Evolutionary conservation across 2,329 filamentous ascomycete species (phyloP), one percentile per base, ranked within the genome.

Genomic region (Penicillium brasilianum): DNA sequence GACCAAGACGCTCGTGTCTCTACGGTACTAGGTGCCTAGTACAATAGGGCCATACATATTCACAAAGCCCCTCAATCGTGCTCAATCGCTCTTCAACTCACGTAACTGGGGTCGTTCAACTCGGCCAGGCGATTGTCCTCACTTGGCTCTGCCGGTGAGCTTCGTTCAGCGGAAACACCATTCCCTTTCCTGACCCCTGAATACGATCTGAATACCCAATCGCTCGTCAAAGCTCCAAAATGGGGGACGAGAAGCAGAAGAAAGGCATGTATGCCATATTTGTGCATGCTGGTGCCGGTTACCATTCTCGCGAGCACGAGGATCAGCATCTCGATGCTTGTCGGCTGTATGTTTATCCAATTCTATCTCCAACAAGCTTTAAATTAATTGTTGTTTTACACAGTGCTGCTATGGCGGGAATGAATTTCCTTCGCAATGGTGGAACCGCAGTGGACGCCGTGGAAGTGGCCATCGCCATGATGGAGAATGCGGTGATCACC

Each of bases 401-500:
- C 28, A 96, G 92, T 77, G 93, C 95, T 65, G 91, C 91, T n/a
- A 88, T 87, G 67, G 83, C 90, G 70, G 93, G 87, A 36, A 97
- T 98, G 91, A 84, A 84, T 54, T 84, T 96, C 62, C 81, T 99
- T 61, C 90, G 86, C 70, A 86, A 85, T 64, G 95, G 95, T 25
- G 90, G 89, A 10, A 87, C 88, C 44, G 92, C 95, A 4, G 84
- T 94, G 4, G 92, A 98, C 72, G 95, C 93, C 16, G 90, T 97
- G 22, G 95, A 97, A 77, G 89, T 90, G 54, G 92, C 95, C 32
- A 88, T 99, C 71, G 91, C 90, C 68, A 83, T 92, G 20, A 87
- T 99, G 18, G 95, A 99, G 78, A 92, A 99, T 74, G 89, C 90
- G 59, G 93, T 97, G 71, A 96, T 99, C 67, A 99, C 96, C 37